A percentile compares a stretch with the other conserved stretches of the same genome.
Evolutionary conservation across 352 stramenopile genomes (phyloP).

Genomic region (Phytopythium chamaehyphon): DNA sequence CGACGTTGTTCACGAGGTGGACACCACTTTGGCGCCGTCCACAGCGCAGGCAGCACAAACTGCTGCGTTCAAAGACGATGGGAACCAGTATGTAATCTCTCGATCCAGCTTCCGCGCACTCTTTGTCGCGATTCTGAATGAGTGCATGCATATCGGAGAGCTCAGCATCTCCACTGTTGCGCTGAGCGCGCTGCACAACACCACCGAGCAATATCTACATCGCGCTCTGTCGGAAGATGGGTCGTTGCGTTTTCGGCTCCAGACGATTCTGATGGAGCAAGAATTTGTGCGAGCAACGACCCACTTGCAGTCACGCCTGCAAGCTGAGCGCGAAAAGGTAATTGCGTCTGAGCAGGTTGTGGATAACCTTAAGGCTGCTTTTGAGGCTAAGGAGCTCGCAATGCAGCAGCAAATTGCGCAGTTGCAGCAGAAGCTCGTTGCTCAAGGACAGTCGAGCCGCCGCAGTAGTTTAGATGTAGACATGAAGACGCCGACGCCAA

Average conservation of each 20-base stretch:
- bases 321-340: constrained; percentile 57
- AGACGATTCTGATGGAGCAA: constrained; percentile 51
- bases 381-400: constrained; percentile 64
- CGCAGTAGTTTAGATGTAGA: constrained; percentile 20
- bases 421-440: constrained; percentile 35
- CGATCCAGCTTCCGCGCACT: constrained; percentile 53
- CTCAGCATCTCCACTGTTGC: constrained; percentile 62
- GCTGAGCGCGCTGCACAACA: constrained; percentile 75
- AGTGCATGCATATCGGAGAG: constrained; percentile 27
- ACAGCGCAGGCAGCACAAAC: constrained; percentile 14
- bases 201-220: constrained; percentile 66
- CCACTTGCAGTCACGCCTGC: constrained; percentile 38
- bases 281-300: constrained; percentile 18
- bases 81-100: constrained; percentile 65
- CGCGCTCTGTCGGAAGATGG: constrained; percentile 51
- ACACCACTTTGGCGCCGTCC: neutral
- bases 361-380: constrained; percentile 37
- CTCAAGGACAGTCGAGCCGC: constrained; percentile 7
- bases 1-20: constrained; percentile 28
- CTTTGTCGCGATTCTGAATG: constrained; percentile 32
- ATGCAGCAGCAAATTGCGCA: constrained; percentile 65
- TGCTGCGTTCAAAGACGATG: constrained; percentile 21
- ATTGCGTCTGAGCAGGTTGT: constrained; percentile 23
- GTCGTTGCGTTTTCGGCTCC: constrained; percentile 50
- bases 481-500: constrained; percentile 27